Conservation (phyloP, 1,139 yeast species). For the Nadsonia commutata region DNA sequence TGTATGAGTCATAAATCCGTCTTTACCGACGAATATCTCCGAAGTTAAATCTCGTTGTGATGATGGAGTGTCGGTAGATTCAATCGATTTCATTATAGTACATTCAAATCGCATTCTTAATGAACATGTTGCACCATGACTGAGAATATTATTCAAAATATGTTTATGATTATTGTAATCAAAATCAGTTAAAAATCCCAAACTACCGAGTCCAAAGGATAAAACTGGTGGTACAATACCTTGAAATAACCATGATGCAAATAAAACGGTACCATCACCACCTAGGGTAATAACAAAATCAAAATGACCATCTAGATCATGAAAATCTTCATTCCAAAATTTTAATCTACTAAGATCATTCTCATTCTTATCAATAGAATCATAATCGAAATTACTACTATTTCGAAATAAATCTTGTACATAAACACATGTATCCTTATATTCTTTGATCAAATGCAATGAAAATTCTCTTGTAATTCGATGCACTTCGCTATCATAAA, state of each 20-base stretch:
- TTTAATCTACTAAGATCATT: conserved; percentile 25
- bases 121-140: conserved; percentile 50
- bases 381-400: conserved; percentile 32
- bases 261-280: conserved; percentile 83
- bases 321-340: conserved; percentile 46
- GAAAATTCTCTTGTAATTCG: conserved; percentile 41
- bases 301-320: conserved; percentile 30
- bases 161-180: conserved; percentile 40
- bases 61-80: conserved; percentile 13
- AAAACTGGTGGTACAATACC: conserved; percentile 67
- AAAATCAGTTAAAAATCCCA: conserved; percentile 32
- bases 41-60: conserved; percentile 16
- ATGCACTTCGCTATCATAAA: conserved; percentile 46
- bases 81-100: conserved; percentile 37
- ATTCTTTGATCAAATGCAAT: conserved; percentile 35
- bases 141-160: conserved; percentile 41
- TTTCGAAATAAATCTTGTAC: conserved; percentile 38
- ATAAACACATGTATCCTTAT: conserved; percentile 16
- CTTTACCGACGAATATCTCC: conserved; percentile 22
- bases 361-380: conserved; percentile 28
- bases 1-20: conserved; percentile 18
- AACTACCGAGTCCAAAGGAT: conserved; percentile 5
- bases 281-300: conserved; percentile 48
- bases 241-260: conserved; percentile 67
- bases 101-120: conserved; percentile 70